A percentile compares a stretch with the other conserved stretches of the same genome.
phyloP scores from a whole-genome alignment of 2,329 filamentous ascomycete genomes.

The Aaosphaeria pasadenensis region DNA sequence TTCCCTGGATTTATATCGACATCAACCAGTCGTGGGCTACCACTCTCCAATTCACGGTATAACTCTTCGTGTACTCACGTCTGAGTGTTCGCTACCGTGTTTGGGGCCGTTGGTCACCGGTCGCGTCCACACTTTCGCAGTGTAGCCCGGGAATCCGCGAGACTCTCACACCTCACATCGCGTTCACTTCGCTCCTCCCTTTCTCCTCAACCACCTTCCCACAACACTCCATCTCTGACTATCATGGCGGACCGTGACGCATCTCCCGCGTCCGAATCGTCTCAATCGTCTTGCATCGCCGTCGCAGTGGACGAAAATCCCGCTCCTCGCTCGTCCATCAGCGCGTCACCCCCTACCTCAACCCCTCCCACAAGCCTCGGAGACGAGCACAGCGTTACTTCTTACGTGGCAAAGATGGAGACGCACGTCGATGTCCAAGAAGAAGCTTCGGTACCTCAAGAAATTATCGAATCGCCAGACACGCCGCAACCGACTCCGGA shows the following conservation, averaged over 20 bases:
- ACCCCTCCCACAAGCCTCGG: conserved; percentile 67
- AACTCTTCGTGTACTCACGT: conserved; percentile 17
- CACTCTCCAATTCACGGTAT: conserved; percentile 23
- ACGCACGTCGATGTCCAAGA: conserved; percentile 19
- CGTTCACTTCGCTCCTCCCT: conserved; percentile 11
- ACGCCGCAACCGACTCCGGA: conserved; percentile 12
- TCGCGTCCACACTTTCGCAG: conserved; percentile 31
- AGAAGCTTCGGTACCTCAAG: conserved; percentile 10
- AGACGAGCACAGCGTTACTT: conserved; percentile 58
- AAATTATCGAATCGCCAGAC: conserved; percentile 12
- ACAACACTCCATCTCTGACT: conserved; percentile 4
- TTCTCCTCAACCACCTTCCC: conserved; percentile 13
- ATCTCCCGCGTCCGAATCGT: conserved; percentile 41
- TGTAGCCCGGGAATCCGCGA: conserved; percentile 26
- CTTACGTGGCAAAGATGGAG: conserved; percentile 32
- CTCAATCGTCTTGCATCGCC: conserved; percentile 41
- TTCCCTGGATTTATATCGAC: conserved; percentile 17
- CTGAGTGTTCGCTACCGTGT: conserved; percentile 10
- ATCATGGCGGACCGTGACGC: conserved; percentile 30
- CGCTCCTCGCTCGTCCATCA: conserved; percentile 40
- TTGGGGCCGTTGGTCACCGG: conserved; percentile 11
- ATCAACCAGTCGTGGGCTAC: conserved; percentile 15
- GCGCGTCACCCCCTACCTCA: conserved; percentile 55
- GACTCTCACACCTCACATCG: conserved; percentile 5
- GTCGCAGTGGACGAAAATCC: conserved; percentile 30